These are phyloP conservation scores for Hirsutella minnesotensis DNA, from an alignment of 2,329 filamentous ascomycete genomes.

Conservation along the genomic window DNA sequence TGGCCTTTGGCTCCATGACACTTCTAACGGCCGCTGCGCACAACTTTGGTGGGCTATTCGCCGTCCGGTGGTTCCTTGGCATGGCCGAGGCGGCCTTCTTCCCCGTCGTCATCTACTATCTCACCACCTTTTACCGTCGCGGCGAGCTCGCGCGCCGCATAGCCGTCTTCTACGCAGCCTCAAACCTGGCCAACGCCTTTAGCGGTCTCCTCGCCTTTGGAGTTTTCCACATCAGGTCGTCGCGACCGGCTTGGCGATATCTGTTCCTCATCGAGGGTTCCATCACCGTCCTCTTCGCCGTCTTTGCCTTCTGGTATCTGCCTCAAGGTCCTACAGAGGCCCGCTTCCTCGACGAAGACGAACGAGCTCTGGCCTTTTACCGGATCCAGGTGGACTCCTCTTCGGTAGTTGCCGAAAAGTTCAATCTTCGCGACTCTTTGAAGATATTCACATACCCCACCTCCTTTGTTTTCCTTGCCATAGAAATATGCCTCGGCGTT, in stretches of 20 bases:
- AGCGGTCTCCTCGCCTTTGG: slow-evolving; percentile 35
- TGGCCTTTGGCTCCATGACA: slow-evolving; percentile 57
- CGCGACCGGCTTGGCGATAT: slow-evolving; percentile 32
- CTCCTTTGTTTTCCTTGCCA: slow-evolving; percentile 36
- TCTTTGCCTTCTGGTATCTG: slow-evolving; percentile 59
- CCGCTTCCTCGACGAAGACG: slow-evolving; percentile 51
- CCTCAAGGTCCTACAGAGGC: slow-evolving; percentile 53
- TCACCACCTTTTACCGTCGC: slow-evolving; percentile 38
- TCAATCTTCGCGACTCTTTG: slow-evolving; percentile 37
- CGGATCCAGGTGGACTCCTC: slow-evolving; percentile 69
- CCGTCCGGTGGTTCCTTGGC: slow-evolving; percentile 40
- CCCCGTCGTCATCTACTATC: slow-evolving; percentile 40
- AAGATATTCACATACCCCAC: slow-evolving; percentile 38
- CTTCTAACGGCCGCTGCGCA: slow-evolving; percentile 40
- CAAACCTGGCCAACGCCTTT: slow-evolving; percentile 56
- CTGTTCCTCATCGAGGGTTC: slow-evolving; percentile 43
- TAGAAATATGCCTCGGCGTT: slow-evolving; percentile 48
- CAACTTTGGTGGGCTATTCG: slow-evolving; percentile 37
- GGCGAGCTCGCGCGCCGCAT: slow-evolving; percentile 30
- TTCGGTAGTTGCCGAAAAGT: slow-evolving; percentile 42
- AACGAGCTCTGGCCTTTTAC: slow-evolving; percentile 56
- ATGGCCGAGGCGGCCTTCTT: slow-evolving; percentile 43
- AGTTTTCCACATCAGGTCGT: slow-evolving; percentile 33
- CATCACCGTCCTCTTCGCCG: slow-evolving; percentile 46
- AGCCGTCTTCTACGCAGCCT: slow-evolving; percentile 65